A percentile compares a stretch with the other conserved stretches of the same genome.
These are phyloP conservation scores for Talaromyces sp. DNA, from an alignment of 2,329 filamentous ascomycete genomes.

Conservation along the genomic window DNA sequence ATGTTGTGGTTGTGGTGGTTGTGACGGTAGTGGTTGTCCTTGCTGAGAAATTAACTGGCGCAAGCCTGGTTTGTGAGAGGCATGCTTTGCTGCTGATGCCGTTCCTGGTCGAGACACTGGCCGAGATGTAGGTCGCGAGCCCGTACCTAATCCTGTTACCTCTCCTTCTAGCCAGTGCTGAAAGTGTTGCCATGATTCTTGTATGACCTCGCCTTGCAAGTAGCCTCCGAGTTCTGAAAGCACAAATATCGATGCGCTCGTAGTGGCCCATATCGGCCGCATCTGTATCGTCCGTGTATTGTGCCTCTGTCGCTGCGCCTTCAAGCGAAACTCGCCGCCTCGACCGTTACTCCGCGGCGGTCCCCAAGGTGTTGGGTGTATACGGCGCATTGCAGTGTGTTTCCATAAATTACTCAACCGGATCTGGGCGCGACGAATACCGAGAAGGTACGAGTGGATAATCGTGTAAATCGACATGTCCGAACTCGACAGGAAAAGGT, in stretches of 20 bases:
- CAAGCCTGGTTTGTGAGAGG: neutral
- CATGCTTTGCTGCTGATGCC: constrained; percentile 10
- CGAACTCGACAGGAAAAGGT: constrained; percentile 74
- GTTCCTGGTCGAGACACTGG: constrained; percentile 30
- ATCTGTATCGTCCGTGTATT: constrained; percentile 62
- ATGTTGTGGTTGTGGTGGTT: constrained; percentile 33
- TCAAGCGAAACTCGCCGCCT: constrained; percentile 57
- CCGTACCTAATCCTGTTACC: constrained; percentile 19
- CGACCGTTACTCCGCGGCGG: constrained; percentile 60
- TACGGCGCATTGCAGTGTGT: constrained; percentile 69
- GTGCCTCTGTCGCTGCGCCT: constrained; percentile 60
- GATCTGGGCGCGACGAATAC: constrained; percentile 79
- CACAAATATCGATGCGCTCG: constrained; percentile 82
- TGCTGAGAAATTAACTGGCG: neutral
- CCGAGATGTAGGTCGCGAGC: constrained; percentile 28
- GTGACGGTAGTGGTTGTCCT: constrained; percentile 1
- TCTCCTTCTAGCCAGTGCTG: constrained; percentile 64
- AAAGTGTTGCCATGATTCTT: constrained; percentile 75
- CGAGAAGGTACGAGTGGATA: constrained; percentile 84
- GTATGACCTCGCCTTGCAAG: constrained; percentile 83
- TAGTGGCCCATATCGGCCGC: constrained; percentile 84
- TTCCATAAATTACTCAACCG: constrained; percentile 84
- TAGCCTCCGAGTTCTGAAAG: constrained; percentile 83
- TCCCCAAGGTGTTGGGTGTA: constrained; percentile 67
- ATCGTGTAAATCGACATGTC: constrained; percentile 76